A percentile compares a stretch with the other conserved stretches of the same genome.
Conservation (phyloP, 768 basidiomycete genomes). For the Podaxis pistillaris region DNA sequence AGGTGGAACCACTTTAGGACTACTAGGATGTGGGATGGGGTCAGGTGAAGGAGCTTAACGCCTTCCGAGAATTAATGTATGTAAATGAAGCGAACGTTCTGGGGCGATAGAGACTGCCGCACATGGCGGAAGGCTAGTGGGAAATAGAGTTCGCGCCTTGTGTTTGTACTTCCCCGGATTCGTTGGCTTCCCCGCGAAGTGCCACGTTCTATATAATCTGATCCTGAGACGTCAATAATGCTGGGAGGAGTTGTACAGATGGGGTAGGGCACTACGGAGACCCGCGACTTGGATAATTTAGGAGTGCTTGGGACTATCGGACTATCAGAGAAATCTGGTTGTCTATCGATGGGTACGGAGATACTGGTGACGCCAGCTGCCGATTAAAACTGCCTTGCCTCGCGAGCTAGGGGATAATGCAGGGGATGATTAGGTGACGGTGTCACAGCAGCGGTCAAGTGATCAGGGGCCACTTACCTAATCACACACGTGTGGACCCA, state of each 20-base stretch:
- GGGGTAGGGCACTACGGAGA: conserved; percentile 1
- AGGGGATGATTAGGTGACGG: not conserved
- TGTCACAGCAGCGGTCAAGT: conserved; percentile 13
- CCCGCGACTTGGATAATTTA: not conserved
- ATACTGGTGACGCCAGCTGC: not conserved
- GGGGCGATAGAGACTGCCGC: conserved; percentile 5
- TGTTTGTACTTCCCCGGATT: conserved; percentile 6
- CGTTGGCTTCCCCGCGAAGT: conserved; percentile 5
- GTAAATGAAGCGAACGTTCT: conserved; percentile 10
- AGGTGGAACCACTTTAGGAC: not conserved
- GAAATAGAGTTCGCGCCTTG: conserved; percentile 2
- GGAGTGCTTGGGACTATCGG: not conserved
- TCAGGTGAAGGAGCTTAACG: conserved; percentile 9
- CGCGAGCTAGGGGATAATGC: conserved; percentile 1
- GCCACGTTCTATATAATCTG: not conserved
- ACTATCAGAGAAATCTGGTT: not conserved
- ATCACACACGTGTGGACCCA: conserved; percentile 14
- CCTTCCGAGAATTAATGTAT: conserved; percentile 13
- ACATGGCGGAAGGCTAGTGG: conserved; percentile 8
- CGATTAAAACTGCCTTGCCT: not conserved
- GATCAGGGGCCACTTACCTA: conserved; percentile 6
- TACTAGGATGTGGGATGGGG: not conserved
- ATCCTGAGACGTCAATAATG: not conserved
- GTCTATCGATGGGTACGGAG: conserved; percentile 1
- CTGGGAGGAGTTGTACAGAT: conserved; percentile 5